Conservation (phyloP, 306 rosid species). For the Hylodesmum podocarpum region DNA sequence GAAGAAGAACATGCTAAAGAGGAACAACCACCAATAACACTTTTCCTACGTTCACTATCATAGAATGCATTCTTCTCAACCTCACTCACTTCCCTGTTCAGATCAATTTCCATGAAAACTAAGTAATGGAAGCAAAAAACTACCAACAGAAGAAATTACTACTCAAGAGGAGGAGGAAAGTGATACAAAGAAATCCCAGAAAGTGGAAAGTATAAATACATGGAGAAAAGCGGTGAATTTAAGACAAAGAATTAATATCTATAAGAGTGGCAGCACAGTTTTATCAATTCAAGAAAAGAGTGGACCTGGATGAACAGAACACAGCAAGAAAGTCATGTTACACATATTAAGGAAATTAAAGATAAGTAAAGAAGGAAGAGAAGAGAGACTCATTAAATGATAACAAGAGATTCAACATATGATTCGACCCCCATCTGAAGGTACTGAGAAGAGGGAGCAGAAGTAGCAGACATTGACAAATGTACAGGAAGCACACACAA, state of each 20-base stretch:
- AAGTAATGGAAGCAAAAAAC: constrained; percentile 26
- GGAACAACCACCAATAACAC: constrained; percentile 51
- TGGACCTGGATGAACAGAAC: constrained; percentile 50
- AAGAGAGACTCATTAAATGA: constrained; percentile 54
- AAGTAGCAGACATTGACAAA: constrained; percentile 76
- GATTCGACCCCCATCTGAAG: constrained; percentile 88
- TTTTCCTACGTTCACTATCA: constrained; percentile 62
- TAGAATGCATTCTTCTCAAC: constrained; percentile 61
- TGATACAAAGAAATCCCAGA: constrained; percentile 39
- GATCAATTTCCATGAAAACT: constrained; percentile 96
- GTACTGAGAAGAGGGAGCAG: constrained; percentile 89
- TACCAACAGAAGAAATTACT: constrained; percentile 16
- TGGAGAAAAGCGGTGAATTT: constrained; percentile 59
- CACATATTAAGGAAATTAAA: constrained; percentile 20
- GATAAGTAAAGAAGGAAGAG: constrained; percentile 17
- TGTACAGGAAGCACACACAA: constrained; percentile 83
- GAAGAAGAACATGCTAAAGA: constrained; percentile 76
- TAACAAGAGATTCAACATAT: constrained; percentile 83
- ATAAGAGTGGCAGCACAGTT: constrained; percentile 49
- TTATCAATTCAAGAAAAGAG: constrained; percentile 36
- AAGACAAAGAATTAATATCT: constrained; percentile 45
- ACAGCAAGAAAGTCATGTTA: constrained; percentile 43
- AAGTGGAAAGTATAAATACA: constrained; percentile 38
- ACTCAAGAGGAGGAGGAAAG: constrained; percentile 12
- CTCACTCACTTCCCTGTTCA: constrained; percentile 78